phyloP scores from a whole-genome alignment of 2,329 filamentous ascomycete species.

The Rosellinia necatrix region DNA sequence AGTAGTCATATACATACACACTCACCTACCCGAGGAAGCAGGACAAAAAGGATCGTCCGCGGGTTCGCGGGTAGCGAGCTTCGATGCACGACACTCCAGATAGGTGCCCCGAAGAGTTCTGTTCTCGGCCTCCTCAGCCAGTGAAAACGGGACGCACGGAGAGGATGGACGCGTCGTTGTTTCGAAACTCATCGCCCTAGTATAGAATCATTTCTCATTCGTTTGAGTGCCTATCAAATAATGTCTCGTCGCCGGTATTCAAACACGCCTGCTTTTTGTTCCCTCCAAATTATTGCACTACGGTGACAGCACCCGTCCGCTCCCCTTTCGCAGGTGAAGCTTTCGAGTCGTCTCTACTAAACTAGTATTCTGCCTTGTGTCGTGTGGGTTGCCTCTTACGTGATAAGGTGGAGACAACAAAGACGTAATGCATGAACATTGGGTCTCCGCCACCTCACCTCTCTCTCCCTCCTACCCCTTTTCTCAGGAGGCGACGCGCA shows the following conservation, averaged over 20 bases:
- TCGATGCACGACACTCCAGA: too few relatives aligned
- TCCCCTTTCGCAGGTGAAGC: not conserved
- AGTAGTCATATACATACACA: not conserved
- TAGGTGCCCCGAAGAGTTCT: too few relatives aligned
- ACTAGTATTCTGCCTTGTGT: not conserved
- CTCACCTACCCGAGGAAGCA: not conserved
- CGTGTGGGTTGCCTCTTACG: not conserved
- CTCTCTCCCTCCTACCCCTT: not conserved
- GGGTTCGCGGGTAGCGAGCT: too few relatives aligned
- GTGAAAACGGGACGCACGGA: not conserved
- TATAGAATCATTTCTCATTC: not conserved
- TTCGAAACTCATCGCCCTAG: not conserved
- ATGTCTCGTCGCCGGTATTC: too few relatives aligned
- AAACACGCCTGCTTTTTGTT: not conserved
- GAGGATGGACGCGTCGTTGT: not conserved
- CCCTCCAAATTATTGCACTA: too few relatives aligned
- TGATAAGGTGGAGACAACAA: not conserved
- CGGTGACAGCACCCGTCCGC: not conserved
- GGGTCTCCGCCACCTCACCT: not conserved
- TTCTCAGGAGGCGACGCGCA: not conserved
- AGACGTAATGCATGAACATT: not conserved
- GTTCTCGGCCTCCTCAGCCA: too few relatives aligned
- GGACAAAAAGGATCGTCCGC: too few relatives aligned
- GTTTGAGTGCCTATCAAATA: not conserved
- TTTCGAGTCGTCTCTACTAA: not conserved